These are phyloP conservation scores for Epichloe uncinata DNA, from an alignment of 2,329 filamentous ascomycete species.

Conservation along the genomic window DNA sequence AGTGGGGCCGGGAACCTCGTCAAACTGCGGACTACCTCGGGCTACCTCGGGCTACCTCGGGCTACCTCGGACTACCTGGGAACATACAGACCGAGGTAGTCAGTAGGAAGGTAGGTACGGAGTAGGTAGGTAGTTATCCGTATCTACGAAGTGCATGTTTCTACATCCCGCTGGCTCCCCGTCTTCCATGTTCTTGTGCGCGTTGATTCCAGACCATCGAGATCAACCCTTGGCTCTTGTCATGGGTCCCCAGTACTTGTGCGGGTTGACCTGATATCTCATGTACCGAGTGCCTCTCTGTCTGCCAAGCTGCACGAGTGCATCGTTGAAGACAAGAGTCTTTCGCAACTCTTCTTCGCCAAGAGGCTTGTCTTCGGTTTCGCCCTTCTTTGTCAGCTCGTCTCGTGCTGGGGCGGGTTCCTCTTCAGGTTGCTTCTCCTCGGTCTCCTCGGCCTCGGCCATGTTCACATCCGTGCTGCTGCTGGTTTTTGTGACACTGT, in stretches of 20 bases:
- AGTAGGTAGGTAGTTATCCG: no score
- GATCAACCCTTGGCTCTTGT: slow-evolving; percentile 30
- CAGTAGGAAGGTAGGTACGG: no score
- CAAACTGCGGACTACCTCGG: background rate
- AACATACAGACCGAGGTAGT: no score
- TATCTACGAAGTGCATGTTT: no score
- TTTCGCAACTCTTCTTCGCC: slow-evolving; percentile 37
- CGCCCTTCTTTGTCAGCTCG: slow-evolving; percentile 12
- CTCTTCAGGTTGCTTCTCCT: slow-evolving; percentile 8
- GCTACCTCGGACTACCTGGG: no score
- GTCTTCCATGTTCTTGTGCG: no score
- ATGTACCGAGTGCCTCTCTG: slow-evolving; percentile 57
- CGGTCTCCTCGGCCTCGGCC: slow-evolving; percentile 27
- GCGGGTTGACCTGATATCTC: slow-evolving; percentile 80
- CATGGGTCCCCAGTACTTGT: slow-evolving; percentile 90
- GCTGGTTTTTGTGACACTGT: background rate
- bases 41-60: no score
- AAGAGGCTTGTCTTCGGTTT: slow-evolving; percentile 8
- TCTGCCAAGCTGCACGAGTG: slow-evolving; percentile 60
- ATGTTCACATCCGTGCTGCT: slow-evolving; percentile 16
- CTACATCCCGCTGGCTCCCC: no score
- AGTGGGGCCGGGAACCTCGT: background rate
- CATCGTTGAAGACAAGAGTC: slow-evolving; percentile 60
- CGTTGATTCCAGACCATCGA: background rate
- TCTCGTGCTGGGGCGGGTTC: slow-evolving; percentile 5